These are phyloP conservation scores for Chaetoceros muelleri DNA, from an alignment of 108 stramenopile genomes.

Conservation along the genomic window DNA sequence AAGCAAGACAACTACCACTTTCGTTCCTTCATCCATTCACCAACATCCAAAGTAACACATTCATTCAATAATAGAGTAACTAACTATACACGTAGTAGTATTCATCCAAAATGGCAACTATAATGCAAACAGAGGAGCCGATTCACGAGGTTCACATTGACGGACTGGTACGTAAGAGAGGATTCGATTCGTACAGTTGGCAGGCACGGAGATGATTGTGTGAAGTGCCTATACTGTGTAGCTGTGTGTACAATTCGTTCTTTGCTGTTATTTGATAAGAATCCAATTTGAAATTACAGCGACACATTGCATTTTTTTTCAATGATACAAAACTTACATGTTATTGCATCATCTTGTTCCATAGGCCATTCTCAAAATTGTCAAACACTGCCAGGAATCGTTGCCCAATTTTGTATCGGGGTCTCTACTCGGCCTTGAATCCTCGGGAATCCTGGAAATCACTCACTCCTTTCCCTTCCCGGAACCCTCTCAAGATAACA, in stretches of 20 bases:
- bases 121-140: conserved; percentile 57
- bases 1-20: too few relatives aligned
- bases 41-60: too few relatives aligned
- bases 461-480: conserved; percentile 91
- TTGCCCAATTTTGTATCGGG: conserved; percentile 90
- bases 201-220: too few relatives aligned
- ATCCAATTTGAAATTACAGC: too few relatives aligned
- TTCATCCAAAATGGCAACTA: conserved; percentile 56
- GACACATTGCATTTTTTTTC: too few relatives aligned
- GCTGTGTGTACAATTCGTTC: too few relatives aligned
- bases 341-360: not conserved
- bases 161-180: conserved; percentile 42
- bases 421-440: conserved; percentile 88
- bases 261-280: too few relatives aligned
- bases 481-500: conserved; percentile 34
- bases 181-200: not conserved
- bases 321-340: not conserved
- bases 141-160: conserved; percentile 69
- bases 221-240: too few relatives aligned
- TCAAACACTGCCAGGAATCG: conserved; percentile 96
- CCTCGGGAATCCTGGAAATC: conserved; percentile 74
- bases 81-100: too few relatives aligned
- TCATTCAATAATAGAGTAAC: too few relatives aligned
- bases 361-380: conserved; percentile 91
- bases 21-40: too few relatives aligned